Percentiles rank a stretch among this genome's conserved stretches.
These are phyloP conservation scores for Corylus avellana DNA, from an alignment of 306 rosid genomes.

Conservation along the genomic window DNA sequence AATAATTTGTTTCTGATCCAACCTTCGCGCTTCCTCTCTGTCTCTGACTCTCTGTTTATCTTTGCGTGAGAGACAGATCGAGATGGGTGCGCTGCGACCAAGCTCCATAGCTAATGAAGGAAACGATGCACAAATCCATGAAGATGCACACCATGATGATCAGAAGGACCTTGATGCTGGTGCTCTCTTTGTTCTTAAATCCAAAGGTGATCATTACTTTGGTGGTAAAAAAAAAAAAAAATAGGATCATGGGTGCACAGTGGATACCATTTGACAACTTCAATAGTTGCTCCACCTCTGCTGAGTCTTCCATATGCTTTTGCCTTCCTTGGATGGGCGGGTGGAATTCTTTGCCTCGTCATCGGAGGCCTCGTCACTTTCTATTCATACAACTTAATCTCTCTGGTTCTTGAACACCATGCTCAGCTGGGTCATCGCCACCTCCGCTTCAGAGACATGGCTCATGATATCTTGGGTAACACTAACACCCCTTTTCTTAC, in stretches of 20 bases:
- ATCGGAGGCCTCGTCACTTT: conserved; percentile 73
- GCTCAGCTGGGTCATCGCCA: conserved; percentile 78
- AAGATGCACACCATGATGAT: conserved; percentile 6
- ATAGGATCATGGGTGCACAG: conserved; percentile 83
- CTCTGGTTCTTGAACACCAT: conserved; percentile 73
- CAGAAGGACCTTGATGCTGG: conserved; percentile 61
- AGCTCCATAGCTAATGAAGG: conserved; percentile 23
- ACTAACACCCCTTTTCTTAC: too few relatives aligned
- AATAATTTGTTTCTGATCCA: background rate
- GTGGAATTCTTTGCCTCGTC: conserved; percentile 54
- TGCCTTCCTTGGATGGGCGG: conserved; percentile 75
- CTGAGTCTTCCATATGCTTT: conserved; percentile 81
- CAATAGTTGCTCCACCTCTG: conserved; percentile 84
- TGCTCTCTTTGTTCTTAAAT: conserved; percentile 83
- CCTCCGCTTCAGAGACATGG: conserved; percentile 84
- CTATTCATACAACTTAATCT: conserved; percentile 73
- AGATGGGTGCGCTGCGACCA: conserved; percentile 41
- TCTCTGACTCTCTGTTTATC: background rate
- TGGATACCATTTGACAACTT: conserved; percentile 85
- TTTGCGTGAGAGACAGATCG: background rate
- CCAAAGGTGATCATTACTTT: conserved; percentile 57
- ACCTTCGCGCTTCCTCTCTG: background rate
- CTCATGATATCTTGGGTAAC: conserved; percentile 67
- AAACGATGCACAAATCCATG: conserved; percentile 26
- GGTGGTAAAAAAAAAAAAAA: background rate